Percentiles rank a stretch among this genome's conserved stretches.
Evolutionary conservation across 176 grass and related monocot species (phyloP).

Genomic region (Urochloa ruziziensis): DNA sequence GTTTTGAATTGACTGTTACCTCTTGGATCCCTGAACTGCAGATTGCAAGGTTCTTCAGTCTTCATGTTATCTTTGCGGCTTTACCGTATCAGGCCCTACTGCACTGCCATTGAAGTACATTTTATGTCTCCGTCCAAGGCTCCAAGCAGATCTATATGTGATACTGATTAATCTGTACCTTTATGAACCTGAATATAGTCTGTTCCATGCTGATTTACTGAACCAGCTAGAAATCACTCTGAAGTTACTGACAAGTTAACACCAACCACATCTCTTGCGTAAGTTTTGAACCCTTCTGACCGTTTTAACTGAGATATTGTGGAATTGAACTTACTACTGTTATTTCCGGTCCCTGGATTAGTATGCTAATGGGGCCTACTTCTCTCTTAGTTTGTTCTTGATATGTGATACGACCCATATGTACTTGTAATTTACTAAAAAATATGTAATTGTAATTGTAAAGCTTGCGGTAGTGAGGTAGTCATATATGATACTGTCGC

Average conservation of each 20-base stretch:
- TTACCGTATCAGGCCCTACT: not conserved
- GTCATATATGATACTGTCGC: slow-evolving; percentile 53
- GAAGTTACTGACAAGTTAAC: not conserved
- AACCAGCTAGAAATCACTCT: not conserved
- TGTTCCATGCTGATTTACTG: not conserved
- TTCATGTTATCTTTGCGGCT: not conserved
- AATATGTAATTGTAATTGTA: no score
- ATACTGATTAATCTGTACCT: slow-evolving; percentile 1
- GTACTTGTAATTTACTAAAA: no score
- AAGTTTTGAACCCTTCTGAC: slow-evolving; percentile 20
- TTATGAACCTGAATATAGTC: not conserved
- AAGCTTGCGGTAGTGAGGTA: slow-evolving; percentile 28
- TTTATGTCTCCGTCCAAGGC: not conserved
- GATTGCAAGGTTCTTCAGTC: not conserved
- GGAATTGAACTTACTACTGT: slow-evolving; percentile 20
- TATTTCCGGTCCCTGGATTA: slow-evolving; percentile 27
- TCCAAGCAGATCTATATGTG: not conserved
- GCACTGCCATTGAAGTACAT: not conserved
- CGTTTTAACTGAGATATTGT: slow-evolving; percentile 26
- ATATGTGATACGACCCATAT: slow-evolving; percentile 38
- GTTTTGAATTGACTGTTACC: not conserved
- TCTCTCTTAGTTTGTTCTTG: not conserved
- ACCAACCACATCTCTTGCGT: not conserved
- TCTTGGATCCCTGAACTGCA: not conserved
- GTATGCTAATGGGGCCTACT: not conserved